Base-by-base conservation (phyloP, 352 stramenopile species). In the Phytophthora vignae region DNA sequence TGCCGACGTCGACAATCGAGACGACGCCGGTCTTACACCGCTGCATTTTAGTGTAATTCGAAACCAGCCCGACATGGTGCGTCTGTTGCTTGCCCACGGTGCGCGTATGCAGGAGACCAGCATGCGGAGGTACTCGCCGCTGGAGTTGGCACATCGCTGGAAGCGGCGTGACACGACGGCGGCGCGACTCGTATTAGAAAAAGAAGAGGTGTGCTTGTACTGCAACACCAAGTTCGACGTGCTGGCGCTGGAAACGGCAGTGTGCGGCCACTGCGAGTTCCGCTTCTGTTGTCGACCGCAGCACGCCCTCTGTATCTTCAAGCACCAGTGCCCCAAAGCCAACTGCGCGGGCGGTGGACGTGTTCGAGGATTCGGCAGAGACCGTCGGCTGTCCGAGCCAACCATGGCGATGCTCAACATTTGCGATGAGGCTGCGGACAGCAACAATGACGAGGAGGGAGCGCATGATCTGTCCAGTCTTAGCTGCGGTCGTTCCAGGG, bases 1-100 rank as follows among this genome's bases (percentile, higher is more conserved):
- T 36, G 90, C 88, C 5, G 77, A 95, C 50, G 77, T 92, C 15
- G 87, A 96, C 71, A 91, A 88, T 65, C 56, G 66, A 2, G 88
- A 96, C 57, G 90, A 95, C 52, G 80, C 75, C 6, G 74, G 71
- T 5, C 74, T 96, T 36, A 94, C 80, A 3, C 90, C 90, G 17
- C 66, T 96, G 29, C 90, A 96, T 70, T 94, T 95, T 65, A 84
- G 77, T 31, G 84, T 91, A 22, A 79, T 95, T 33, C 84, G 82
- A 10, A 95, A 96, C 55, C 81, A 95, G 25, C 88, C 88, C 1
- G 87, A 96, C 50, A 69, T 92, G 58, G 74, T 92, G 22, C 90
- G 90, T 14, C 48, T 95, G 21, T 69, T 96, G 21, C 78, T 95
- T 29, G 75, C 60, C 19, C 77, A 77, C 38, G 88, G 88, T 11